Base-by-base conservation (phyloP, 2,329 filamentous ascomycete genomes). In the Penicillium psychrosexuale region DNA sequence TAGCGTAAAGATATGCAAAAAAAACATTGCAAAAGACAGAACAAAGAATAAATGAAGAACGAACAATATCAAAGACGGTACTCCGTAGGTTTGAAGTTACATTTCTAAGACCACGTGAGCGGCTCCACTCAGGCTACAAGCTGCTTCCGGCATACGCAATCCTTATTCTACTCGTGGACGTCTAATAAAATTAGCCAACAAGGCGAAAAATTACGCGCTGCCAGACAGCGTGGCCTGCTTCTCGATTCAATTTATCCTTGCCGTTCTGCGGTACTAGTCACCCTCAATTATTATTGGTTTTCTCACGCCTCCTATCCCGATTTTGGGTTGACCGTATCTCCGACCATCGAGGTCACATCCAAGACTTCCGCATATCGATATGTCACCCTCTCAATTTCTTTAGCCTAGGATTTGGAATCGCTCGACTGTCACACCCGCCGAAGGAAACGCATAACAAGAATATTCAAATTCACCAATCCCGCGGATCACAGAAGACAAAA, bases 101-200 rank as follows among this genome's bases (percentile, higher is more conserved):
- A 43, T 30, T 9, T 12, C 33, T 2, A 33, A 56, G 51, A 52
- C 60, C 61, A 63, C 61, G 61, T 63, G 60, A 62, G 55, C 15
- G 55, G 55, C 45, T 58, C 61, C 60, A 59, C 61, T 47, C 30
- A 42, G 40, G 30, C 46, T 48, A 51, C 40, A 56, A 54, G 53
- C 48, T 48, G 55, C 45, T 58, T 48, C 39, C 47, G 54, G 60
- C 57, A 58, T 61, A 58, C 60, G 60, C 60, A 61, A 60, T 50
- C 57, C 49, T 53, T 47, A 37, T 33, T 37, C 17, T 4, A 51
- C 31, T 44, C 13, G 53, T 47, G 22, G 19, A 50, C 30, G 5
- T 13, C 28, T 24, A 33, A 43, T 19, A 39, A 55, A 58, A 47
- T n/a, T 55, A 27, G 57, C 42, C 44, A 50, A 22, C 28, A 43